Evolutionary conservation across 192 early-diverging fungal species (phyloP).

Genomic region (Gryganskiella cystojenkinii): DNA sequence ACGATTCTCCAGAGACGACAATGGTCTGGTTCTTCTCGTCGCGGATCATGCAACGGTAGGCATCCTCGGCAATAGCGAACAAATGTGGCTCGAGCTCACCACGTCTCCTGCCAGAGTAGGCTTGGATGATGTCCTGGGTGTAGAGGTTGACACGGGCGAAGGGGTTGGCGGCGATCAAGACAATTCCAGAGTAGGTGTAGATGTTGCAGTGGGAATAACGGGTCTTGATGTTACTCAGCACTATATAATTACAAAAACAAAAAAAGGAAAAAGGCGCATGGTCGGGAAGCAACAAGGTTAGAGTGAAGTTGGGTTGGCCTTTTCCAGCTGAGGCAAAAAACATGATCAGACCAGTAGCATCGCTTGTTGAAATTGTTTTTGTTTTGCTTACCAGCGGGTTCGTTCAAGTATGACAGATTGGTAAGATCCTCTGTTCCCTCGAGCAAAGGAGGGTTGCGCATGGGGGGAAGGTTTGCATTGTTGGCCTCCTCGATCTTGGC

Average conservation of each 20-base stretch:
- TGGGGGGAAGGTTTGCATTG: slow-evolving; percentile 82
- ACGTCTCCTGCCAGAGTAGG: slow-evolving; percentile 92
- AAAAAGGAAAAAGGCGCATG: background rate
- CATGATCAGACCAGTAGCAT: background rate
- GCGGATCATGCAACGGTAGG: slow-evolving; percentile 94
- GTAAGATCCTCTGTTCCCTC: slow-evolving; percentile 94
- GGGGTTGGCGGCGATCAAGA: slow-evolving; percentile 97
- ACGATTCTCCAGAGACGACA: slow-evolving; percentile 97
- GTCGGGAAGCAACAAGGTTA: background rate
- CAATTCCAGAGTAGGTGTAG: slow-evolving; percentile 99
- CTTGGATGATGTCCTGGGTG: slow-evolving; percentile 91
- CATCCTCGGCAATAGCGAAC: slow-evolving; percentile 99
- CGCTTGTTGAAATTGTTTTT: background rate
- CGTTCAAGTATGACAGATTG: slow-evolving; percentile 95
- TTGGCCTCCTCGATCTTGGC: slow-evolving; percentile 74
- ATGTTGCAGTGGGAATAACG: slow-evolving; percentile 94
- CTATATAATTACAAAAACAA: slow-evolving; percentile 49
- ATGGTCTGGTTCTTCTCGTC: slow-evolving; percentile 97
- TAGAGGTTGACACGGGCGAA: slow-evolving; percentile 90
- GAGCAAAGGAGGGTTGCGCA: slow-evolving; percentile 92
- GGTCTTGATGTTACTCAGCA: slow-evolving; percentile 91
- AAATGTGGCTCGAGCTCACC: slow-evolving; percentile 98
- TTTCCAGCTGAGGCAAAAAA: no score
- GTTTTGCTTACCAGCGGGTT: slow-evolving; percentile 70
- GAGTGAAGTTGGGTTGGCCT: no score